Conservation (phyloP, 2,329 filamentous ascomycete species). For the Seiridium cupressi region DNA sequence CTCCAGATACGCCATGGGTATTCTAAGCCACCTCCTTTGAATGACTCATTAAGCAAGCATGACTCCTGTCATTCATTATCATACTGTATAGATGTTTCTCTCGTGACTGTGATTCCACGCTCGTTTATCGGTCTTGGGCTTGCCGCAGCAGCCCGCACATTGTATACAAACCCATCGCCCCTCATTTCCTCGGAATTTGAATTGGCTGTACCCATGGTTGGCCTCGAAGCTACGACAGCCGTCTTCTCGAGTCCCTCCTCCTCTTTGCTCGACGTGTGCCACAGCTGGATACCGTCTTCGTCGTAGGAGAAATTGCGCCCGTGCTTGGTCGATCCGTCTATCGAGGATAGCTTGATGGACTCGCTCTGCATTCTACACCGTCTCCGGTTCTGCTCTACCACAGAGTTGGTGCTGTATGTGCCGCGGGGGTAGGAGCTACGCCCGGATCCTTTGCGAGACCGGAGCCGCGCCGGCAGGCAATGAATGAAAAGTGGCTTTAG, state of each 20-base stretch:
- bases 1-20: too few species aligned
- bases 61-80: neutral
- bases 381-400: conserved; percentile 1
- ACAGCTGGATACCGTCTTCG: neutral
- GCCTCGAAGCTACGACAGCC: neutral
- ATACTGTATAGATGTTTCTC: neutral
- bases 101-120: neutral
- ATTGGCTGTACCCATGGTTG: neutral
- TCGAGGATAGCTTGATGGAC: neutral
- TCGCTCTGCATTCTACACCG: neutral
- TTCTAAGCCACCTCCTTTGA: too few species aligned
- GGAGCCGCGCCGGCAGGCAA: conserved; percentile 2
- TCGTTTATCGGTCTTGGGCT: neutral
- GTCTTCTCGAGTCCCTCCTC: neutral
- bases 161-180: neutral
- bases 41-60: too few species aligned
- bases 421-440: neutral
- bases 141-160: neutral
- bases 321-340: neutral
- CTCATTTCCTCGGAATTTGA: neutral
- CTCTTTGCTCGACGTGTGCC: neutral
- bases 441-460: neutral
- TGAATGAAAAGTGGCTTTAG: conserved; percentile 7
- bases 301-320: neutral
- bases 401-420: neutral